phyloP scores from a whole-genome alignment of 805 yeast species.

The Schizosaccharomyces octosporus region DNA sequence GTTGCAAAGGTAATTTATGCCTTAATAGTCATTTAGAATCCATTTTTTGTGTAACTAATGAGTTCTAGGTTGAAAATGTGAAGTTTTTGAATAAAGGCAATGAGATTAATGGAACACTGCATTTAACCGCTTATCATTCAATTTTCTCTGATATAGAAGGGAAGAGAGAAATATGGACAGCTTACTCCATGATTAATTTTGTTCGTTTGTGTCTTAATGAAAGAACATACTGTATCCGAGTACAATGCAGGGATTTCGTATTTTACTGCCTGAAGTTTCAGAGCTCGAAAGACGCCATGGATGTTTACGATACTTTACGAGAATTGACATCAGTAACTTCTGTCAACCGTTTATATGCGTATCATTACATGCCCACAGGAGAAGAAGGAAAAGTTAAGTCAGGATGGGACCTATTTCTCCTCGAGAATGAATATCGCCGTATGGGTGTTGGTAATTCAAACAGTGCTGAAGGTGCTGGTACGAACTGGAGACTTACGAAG shows the following conservation, averaged over 20 bases:
- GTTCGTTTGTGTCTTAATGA: constrained; percentile 1
- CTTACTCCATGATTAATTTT: constrained; percentile 59
- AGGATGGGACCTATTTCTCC: constrained; percentile 53
- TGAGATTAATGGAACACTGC: constrained; percentile 15
- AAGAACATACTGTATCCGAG: constrained; percentile 27
- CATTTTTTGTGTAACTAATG: not conserved
- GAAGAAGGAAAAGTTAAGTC: constrained; percentile 34
- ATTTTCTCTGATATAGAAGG: constrained; percentile 23
- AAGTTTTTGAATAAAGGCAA: not conserved
- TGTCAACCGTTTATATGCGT: constrained; percentile 50
- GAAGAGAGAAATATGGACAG: constrained; percentile 59
- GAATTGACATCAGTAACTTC: constrained; percentile 30
- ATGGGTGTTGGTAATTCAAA: constrained; percentile 27
- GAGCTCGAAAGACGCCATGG: constrained; percentile 32
- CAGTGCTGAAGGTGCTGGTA: not conserved
- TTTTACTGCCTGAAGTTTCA: constrained; percentile 53
- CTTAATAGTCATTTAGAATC: not conserved
- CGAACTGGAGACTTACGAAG: constrained; percentile 42
- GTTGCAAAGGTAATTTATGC: not conserved
- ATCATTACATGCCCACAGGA: constrained; percentile 48
- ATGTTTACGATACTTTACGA: constrained; percentile 49
- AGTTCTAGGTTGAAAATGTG: not conserved
- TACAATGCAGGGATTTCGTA: constrained; percentile 68
- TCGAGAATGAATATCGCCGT: constrained; percentile 39
- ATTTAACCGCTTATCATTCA: constrained; percentile 51